Conservation (phyloP, 2,329 filamentous ascomycete species). For the Nigrospora osmanthi region DNA sequence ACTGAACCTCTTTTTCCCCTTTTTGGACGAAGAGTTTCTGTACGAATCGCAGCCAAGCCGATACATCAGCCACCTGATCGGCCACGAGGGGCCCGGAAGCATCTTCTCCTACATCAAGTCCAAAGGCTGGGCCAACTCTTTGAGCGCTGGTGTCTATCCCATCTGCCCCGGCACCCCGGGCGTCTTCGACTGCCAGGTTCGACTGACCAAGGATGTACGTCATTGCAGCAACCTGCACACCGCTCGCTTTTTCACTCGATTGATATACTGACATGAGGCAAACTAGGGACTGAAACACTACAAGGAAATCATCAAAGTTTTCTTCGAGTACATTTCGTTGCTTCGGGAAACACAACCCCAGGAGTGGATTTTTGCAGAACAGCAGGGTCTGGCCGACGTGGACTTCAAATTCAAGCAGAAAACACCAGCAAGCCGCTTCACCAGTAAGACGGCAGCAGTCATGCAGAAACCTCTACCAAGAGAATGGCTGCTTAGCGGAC, state of each 20-base stretch:
- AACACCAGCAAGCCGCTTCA: slow-evolving; percentile 80
- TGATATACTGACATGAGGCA: not conserved
- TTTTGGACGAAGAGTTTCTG: slow-evolving; percentile 72
- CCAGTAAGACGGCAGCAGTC: slow-evolving; percentile 69
- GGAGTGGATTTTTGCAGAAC: slow-evolving; percentile 90
- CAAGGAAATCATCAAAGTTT: slow-evolving; percentile 69
- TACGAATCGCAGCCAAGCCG: slow-evolving; percentile 76
- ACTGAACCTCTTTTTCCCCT: slow-evolving; percentile 75
- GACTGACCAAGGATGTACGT: slow-evolving; percentile 70
- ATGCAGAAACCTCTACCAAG: slow-evolving; percentile 90
- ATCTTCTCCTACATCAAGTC: slow-evolving; percentile 85
- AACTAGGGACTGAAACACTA: slow-evolving; percentile 64
- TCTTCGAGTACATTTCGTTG: slow-evolving; percentile 89
- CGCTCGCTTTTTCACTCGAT: slow-evolving; percentile 6
- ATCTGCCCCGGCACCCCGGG: slow-evolving; percentile 72
- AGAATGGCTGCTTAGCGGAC: slow-evolving; percentile 80
- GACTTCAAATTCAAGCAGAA: slow-evolving; percentile 96
- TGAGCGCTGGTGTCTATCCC: slow-evolving; percentile 68
- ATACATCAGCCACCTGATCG: slow-evolving; percentile 83
- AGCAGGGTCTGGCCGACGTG: slow-evolving; percentile 76
- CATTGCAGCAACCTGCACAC: not conserved
- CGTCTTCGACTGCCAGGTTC: slow-evolving; percentile 72
- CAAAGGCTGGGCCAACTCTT: slow-evolving; percentile 77
- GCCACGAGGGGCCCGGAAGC: slow-evolving; percentile 87
- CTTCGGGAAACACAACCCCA: slow-evolving; percentile 73